Evolutionary conservation across 331 rosid species (phyloP).

Genomic region (Malus hybrid): DNA sequence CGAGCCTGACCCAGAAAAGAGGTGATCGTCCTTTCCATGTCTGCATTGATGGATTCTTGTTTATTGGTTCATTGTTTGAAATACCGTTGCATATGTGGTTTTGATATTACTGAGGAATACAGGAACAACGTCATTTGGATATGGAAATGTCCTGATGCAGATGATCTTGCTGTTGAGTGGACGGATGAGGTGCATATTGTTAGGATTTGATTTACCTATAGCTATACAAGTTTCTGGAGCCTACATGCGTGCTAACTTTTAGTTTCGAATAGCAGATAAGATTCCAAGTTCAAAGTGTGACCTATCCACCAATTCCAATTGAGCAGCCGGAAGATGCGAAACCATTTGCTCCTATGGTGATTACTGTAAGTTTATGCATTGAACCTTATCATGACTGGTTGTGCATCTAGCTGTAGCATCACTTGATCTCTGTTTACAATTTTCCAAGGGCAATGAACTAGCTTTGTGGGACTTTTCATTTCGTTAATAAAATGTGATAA

Average conservation of each 20-base stretch:
- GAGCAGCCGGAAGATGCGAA: constrained; percentile 64
- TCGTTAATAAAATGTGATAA: background rate
- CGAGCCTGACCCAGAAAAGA: constrained; percentile 23
- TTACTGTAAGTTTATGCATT: constrained; percentile 41
- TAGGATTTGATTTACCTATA: constrained; percentile 2
- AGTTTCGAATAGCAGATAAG: constrained; percentile 39
- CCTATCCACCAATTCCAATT: constrained; percentile 52
- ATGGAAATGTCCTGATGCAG: constrained; percentile 36
- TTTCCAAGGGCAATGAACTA: background rate
- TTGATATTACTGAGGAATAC: constrained; percentile 11
- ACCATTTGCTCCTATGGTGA: constrained; percentile 75
- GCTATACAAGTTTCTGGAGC: constrained; percentile 1
- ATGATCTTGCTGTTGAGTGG: constrained; percentile 28
- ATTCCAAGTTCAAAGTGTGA: constrained; percentile 51
- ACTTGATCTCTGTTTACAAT: background rate
- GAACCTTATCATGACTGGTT: background rate
- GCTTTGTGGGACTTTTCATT: background rate
- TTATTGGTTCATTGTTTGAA: background rate
- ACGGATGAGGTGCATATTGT: constrained; percentile 43
- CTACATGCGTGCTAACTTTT: constrained; percentile 14
- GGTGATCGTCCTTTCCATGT: background rate
- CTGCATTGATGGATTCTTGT: background rate
- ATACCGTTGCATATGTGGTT: background rate
- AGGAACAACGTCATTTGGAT: constrained; percentile 26
- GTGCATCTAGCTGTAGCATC: background rate